phyloP scores from a whole-genome alignment of 2,329 filamentous ascomycete genomes.

The Clonostachys byssicola region DNA sequence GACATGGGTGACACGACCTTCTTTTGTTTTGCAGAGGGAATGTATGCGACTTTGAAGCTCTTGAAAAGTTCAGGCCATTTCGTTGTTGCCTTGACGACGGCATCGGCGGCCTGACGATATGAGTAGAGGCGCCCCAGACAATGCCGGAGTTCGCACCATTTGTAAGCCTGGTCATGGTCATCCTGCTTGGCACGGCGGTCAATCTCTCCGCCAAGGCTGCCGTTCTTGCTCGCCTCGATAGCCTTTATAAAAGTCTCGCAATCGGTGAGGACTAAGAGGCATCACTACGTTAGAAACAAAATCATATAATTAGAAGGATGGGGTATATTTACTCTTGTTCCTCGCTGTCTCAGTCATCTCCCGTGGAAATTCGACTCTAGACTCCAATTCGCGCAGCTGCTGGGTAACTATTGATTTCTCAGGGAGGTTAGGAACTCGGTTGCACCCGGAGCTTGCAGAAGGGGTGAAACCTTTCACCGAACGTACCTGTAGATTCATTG shows the following conservation, averaged over 20 bases:
- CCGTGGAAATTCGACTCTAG: background rate
- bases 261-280: slow-evolving; percentile 5
- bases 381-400: background rate
- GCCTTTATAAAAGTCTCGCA: slow-evolving; percentile 10
- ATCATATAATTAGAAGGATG: no score
- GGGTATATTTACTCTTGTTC: no score
- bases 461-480: no score
- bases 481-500: background rate
- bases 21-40: slow-evolving; percentile 10
- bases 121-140: slow-evolving; percentile 14
- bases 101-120: slow-evolving; percentile 10
- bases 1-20: slow-evolving; percentile 1
- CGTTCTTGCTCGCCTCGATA: background rate
- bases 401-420: background rate
- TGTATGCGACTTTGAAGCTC: slow-evolving; percentile 11
- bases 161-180: slow-evolving; percentile 1
- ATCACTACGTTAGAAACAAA: no score
- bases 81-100: slow-evolving; percentile 4
- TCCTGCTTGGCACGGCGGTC: slow-evolving; percentile 2
- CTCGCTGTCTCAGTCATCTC: no score
- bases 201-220: slow-evolving; percentile 1
- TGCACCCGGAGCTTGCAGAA: no score
- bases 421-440: background rate
- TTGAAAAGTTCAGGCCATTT: slow-evolving; percentile 16
- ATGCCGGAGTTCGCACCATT: slow-evolving; percentile 14